Conservation (phyloP, 192 early-diverging fungal genomes). For the Coemansia sp. region DNA sequence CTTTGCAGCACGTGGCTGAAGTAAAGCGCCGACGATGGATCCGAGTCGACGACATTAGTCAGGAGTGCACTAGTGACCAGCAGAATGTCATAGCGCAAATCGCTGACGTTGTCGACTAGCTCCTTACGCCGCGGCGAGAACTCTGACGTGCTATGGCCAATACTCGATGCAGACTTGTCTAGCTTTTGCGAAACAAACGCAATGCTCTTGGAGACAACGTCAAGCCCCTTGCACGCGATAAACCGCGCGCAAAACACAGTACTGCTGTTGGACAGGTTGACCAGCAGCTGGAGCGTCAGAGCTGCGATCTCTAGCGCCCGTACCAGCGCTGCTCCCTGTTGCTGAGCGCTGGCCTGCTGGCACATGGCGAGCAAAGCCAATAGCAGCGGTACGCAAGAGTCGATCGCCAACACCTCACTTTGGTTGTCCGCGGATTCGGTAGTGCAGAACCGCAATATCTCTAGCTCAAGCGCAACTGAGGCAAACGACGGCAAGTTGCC, state of each 20-base stretch:
- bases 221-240: conserved; percentile 31
- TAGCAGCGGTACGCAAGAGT: conserved; percentile 21
- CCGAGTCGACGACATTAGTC: conserved; percentile 47
- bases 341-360: conserved; percentile 18
- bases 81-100: conserved; percentile 45
- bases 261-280: conserved; percentile 52
- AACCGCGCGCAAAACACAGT: conserved; percentile 41
- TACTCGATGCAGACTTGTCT: background rate
- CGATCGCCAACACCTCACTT: conserved; percentile 28
- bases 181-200: conserved; percentile 33
- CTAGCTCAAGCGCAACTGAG: conserved; percentile 37
- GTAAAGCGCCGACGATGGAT: conserved; percentile 35
- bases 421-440: conserved; percentile 43
- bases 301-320: conserved; percentile 33
- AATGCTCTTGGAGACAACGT: conserved; percentile 43
- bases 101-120: conserved; percentile 19
- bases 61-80: conserved; percentile 47
- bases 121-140: conserved; percentile 20
- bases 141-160: background rate
- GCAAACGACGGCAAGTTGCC: conserved; percentile 20
- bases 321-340: conserved; percentile 10
- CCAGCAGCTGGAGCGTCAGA: conserved; percentile 42
- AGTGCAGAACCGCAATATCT: conserved; percentile 46
- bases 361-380: conserved; percentile 30
- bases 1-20: conserved; percentile 37